Evolutionary conservation across 352 stramenopile species (phyloP).

Genomic region (Phytophthora ramorum): DNA sequence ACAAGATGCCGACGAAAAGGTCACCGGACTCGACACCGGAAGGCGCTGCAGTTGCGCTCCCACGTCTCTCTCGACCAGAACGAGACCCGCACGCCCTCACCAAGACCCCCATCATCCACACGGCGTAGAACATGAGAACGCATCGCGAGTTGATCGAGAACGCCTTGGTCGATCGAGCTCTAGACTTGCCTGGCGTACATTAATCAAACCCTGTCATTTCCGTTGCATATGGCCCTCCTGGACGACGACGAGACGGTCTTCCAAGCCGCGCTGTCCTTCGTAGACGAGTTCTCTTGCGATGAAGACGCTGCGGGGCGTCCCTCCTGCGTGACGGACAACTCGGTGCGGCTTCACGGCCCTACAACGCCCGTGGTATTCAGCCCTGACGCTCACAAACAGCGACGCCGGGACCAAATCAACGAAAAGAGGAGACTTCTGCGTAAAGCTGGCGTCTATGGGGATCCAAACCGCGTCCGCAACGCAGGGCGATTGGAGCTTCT

Average conservation of each 20-base stretch:
- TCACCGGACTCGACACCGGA: constrained; percentile 21
- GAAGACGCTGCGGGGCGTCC: not conserved
- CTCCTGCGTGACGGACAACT: not conserved
- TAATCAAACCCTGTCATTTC: not conserved
- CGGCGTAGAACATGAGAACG: constrained; percentile 40
- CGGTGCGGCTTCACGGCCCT: not conserved
- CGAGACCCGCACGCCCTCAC: constrained; percentile 38
- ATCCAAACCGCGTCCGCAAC: constrained; percentile 12
- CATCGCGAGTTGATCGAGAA: constrained; percentile 57
- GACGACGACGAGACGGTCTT: constrained; percentile 6
- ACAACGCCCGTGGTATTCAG: not conserved
- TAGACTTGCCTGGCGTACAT: not conserved
- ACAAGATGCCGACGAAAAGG: constrained; percentile 51
- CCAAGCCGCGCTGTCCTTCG: constrained; percentile 1
- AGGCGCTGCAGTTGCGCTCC: constrained; percentile 50
- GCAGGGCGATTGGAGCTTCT: constrained; percentile 16
- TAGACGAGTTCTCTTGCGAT: constrained; percentile 3
- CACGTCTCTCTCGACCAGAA: constrained; percentile 54
- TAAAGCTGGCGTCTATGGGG: not conserved
- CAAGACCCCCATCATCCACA: constrained; percentile 47
- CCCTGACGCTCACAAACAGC: not conserved
- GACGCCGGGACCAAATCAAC: not conserved
- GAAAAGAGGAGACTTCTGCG: not conserved
- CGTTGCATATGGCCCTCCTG: not conserved
- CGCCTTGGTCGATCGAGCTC: not conserved